Evolutionary conservation across 257 asterid species (phyloP), one percentile per base, ranked within the genome.

Genomic region (Asclepias syriaca): DNA sequence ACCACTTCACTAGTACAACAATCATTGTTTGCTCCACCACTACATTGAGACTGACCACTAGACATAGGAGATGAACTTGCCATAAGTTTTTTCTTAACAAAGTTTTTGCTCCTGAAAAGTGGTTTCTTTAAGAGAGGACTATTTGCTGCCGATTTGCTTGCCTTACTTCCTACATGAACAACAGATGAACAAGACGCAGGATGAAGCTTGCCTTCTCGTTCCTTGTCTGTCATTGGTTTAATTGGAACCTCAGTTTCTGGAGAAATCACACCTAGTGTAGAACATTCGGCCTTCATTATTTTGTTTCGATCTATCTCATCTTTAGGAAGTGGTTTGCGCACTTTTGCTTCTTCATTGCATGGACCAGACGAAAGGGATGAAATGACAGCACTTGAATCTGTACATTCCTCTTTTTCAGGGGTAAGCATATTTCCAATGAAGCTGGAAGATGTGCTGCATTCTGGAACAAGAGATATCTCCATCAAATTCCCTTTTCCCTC

Each of bases 381-480:
- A 65, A 77, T 69, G 73, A 40, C 69, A 49, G 77, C 78, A 68
- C 53, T 72, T 70, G 45, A 69, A 59, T 77, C 66, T 53, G 82
- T 34, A 54, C 56, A 71, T 54, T 70, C 73, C 15, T 74, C 75
- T 78, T 16, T 16, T n/a, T 70, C 75, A 69, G 72, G 71, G 68
- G 74, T 80, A 40, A 59, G 45, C 54, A 58, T 78, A 65, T 74
- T 77, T 73, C 77, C 82, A 37, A 71, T 72, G 70, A 34, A 45
- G 77, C 77, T 75, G 53, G 60, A 43, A 10, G 81, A 72, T 55
- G 84, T 70, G 68, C 81, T 79, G 54, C 81, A 78, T 79, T 84
- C 96, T 3, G 89, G 90, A 68, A 84, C 81, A 59, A 85, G 80
- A 37, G 88, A 84, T 70, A 85, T 83, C 83, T 85, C 92, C 83